These are phyloP conservation scores for Colletotrichum cuscutae DNA, from an alignment of 2,329 filamentous ascomycete species.

Conservation along the genomic window DNA sequence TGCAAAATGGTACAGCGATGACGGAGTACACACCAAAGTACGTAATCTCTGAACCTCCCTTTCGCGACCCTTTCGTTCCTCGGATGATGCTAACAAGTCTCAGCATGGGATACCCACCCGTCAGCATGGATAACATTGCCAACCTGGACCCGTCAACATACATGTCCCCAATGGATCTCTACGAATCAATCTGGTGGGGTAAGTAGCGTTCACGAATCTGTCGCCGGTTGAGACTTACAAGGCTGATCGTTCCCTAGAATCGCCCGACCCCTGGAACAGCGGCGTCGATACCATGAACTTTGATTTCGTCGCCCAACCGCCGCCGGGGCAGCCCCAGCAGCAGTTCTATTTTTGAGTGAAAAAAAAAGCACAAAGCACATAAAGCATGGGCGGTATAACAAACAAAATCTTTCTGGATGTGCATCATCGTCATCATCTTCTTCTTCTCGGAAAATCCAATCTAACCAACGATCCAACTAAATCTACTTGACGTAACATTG, in stretches of 20 bases:
- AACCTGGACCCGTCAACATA: slow-evolving; percentile 65
- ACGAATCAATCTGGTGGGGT: slow-evolving; percentile 77
- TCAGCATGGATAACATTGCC: slow-evolving; percentile 56
- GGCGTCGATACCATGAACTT: slow-evolving; percentile 68
- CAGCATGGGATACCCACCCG: slow-evolving; percentile 50
- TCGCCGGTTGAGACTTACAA: slow-evolving; percentile 22
- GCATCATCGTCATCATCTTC: no score
- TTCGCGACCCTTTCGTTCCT: background rate
- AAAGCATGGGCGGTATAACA: background rate
- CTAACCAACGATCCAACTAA: background rate
- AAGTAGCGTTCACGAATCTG: slow-evolving; percentile 43
- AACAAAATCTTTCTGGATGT: background rate
- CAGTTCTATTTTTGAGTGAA: slow-evolving; percentile 63
- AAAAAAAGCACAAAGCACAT: background rate
- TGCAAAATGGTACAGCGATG: slow-evolving; percentile 66
- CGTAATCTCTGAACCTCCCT: background rate
- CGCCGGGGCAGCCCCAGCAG: slow-evolving; percentile 66
- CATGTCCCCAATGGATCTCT: slow-evolving; percentile 75
- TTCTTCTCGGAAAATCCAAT: background rate
- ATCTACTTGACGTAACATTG: background rate
- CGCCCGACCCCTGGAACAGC: slow-evolving; percentile 68
- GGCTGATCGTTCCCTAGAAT: slow-evolving; percentile 53
- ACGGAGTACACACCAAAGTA: slow-evolving; percentile 35
- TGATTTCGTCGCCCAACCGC: slow-evolving; percentile 69
- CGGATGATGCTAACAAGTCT: slow-evolving; percentile 9